Evolutionary conservation across 768 basidiomycete species (phyloP), one percentile per base, ranked within the genome.

Genomic region (Lentinula boryana): DNA sequence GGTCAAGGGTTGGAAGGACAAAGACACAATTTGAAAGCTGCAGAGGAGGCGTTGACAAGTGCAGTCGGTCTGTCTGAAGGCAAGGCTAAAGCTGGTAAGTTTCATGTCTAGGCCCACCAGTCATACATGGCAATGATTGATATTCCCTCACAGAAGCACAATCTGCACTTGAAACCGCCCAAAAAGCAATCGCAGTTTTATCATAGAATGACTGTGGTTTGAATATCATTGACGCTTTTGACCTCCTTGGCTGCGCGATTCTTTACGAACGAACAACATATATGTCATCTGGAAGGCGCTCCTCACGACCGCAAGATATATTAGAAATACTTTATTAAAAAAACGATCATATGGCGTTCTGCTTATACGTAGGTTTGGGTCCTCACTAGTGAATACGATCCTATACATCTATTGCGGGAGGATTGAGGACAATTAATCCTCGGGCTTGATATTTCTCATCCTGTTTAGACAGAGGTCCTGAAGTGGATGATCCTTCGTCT

Each of bases 81-180:
- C 8, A 60, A 60, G 23, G 13, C 31, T 41, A 60, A 60, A 41
- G 27, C 36, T n/a, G 58, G 58, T 60, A 10, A 38, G 58, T 38
- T 27, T 40, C 5, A 5, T 23, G 10, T 32, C 33, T 43, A 27
- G 27, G 4, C 3, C 23, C 35, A 21, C n/a, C 23, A 15, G 12
- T 18, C 13, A 12, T 32, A 31, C 38, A 1, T 32, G 16, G 23
- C 27, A 46, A 5, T 58, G 13, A 48, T 9, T 21, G n/a, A 31
- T 15, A 27, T 27, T 27, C 27, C 27, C 32, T 48, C 33, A n/a
- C 50, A 60, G 58, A 60, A 31, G 58, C 58, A 38, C 49, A 60
- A 32, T 38, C 46, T 65, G 52, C 15, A 69, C 65, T 74, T 72
- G 62, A 36, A 15, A 51, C 43, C 46, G 58, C 51, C 3, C 15